Evolutionary conservation across 495 filamentous ascomycete genomes (phyloP).

Genomic region (Hypoxylon fragiforme): DNA sequence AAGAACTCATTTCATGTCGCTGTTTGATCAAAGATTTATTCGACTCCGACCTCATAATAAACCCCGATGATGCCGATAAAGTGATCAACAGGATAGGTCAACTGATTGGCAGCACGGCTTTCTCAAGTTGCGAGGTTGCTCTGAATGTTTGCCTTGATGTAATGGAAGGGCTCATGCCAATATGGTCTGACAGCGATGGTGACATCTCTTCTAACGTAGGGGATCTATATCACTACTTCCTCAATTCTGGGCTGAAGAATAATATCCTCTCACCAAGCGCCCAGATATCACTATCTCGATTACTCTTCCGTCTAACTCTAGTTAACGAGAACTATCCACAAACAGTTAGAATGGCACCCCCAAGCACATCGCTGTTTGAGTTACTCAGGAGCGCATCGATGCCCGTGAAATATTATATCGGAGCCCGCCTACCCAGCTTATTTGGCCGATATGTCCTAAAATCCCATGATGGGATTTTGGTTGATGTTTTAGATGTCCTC

Average conservation of each 20-base stretch:
- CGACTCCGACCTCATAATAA: slow-evolving; percentile 46
- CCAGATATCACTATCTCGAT: slow-evolving; percentile 64
- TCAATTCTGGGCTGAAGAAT: slow-evolving; percentile 63
- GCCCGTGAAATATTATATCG: slow-evolving; percentile 74
- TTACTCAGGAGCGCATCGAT: slow-evolving; percentile 69
- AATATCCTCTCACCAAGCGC: slow-evolving; percentile 66
- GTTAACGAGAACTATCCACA: slow-evolving; percentile 64
- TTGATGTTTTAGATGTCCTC: slow-evolving; percentile 73
- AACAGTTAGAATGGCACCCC: slow-evolving; percentile 61
- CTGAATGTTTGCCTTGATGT: slow-evolving; percentile 69
- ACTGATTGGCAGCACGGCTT: slow-evolving; percentile 64
- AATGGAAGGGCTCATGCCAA: slow-evolving; percentile 63
- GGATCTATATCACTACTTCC: slow-evolving; percentile 81
- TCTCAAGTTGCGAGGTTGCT: slow-evolving; percentile 77
- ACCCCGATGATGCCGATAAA: slow-evolving; percentile 43
- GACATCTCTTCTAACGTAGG: slow-evolving; percentile 64
- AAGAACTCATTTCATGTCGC: slow-evolving; percentile 63
- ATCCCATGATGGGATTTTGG: slow-evolving; percentile 78
- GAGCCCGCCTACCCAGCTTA: slow-evolving; percentile 66
- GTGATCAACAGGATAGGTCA: slow-evolving; percentile 55
- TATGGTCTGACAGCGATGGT: slow-evolving; percentile 62
- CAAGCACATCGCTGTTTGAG: slow-evolving; percentile 72
- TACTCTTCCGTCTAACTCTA: slow-evolving; percentile 70
- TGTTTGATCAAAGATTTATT: slow-evolving; percentile 56
- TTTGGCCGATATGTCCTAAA: slow-evolving; percentile 79